Evolutionary conservation across 306 rosid genomes (phyloP).

Genomic region (Mimosa bimucronata): DNA sequence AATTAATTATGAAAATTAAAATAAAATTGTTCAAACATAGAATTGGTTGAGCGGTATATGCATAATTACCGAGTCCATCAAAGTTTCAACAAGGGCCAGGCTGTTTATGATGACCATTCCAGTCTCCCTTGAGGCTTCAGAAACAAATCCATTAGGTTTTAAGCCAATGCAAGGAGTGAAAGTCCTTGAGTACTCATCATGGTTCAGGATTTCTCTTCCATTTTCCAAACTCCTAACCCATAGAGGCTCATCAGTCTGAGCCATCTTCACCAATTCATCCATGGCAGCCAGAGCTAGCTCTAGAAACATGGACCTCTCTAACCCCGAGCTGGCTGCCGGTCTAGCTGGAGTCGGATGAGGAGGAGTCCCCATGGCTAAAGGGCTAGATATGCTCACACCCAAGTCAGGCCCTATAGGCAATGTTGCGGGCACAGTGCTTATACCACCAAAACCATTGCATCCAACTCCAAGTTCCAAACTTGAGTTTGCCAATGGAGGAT

Average conservation of each 20-base stretch:
- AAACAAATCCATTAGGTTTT: constrained; percentile 77
- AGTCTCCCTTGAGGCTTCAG: constrained; percentile 81
- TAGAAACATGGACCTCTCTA: constrained; percentile 82
- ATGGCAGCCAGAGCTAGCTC: constrained; percentile 94
- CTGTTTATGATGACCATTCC: constrained; percentile 91
- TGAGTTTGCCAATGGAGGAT: constrained; percentile 66
- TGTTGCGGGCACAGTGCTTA: constrained; percentile 56
- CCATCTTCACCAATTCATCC: constrained; percentile 93
- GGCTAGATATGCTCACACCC: constrained; percentile 54
- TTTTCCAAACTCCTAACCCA: constrained; percentile 80
- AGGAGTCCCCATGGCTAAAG: constrained; percentile 47
- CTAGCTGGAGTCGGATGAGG: constrained; percentile 27
- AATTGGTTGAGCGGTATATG: constrained; percentile 11
- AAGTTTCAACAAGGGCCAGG: constrained; percentile 84
- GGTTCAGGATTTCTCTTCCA: constrained; percentile 76
- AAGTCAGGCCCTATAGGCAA: constrained; percentile 70
- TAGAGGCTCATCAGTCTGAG: constrained; percentile 76
- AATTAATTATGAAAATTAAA: not conserved
- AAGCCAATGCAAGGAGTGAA: constrained; percentile 85
- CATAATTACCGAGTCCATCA: constrained; percentile 75
- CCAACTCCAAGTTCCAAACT: constrained; percentile 92
- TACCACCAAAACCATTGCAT: constrained; percentile 69
- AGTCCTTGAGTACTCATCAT: constrained; percentile 69
- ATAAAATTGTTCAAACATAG: not conserved
- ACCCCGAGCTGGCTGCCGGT: constrained; percentile 24